A percentile compares a stretch with the other conserved stretches of the same genome.
These are phyloP conservation scores for Tricholoma furcatifolium DNA, from an alignment of 768 basidiomycete genomes.

Conservation along the genomic window DNA sequence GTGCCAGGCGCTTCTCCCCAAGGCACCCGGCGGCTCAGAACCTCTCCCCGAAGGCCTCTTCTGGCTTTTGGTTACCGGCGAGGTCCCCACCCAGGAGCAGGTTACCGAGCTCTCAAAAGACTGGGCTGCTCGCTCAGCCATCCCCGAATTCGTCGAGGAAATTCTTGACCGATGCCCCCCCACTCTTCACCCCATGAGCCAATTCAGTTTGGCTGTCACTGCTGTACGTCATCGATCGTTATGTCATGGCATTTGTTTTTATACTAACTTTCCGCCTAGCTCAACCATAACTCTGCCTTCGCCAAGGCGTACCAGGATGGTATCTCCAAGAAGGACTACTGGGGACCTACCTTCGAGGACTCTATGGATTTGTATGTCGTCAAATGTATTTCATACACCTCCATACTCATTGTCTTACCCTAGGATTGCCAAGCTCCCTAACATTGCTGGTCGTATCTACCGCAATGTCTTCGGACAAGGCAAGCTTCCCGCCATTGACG, in stretches of 20 bases:
- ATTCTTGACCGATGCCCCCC: constrained; percentile 91
- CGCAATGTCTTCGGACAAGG: constrained; percentile 86
- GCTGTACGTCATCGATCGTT: constrained; percentile 51
- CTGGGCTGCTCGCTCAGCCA: constrained; percentile 90
- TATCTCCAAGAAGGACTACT: constrained; percentile 93
- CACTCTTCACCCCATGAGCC: constrained; percentile 97
- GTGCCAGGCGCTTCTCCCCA: constrained; percentile 82
- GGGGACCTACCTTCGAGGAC: constrained; percentile 91
- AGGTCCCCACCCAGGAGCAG: constrained; percentile 90
- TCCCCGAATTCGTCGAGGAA: constrained; percentile 96
- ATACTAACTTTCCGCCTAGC: constrained; percentile 35
- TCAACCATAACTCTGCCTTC: constrained; percentile 95
- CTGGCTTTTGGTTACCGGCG: constrained; percentile 94
- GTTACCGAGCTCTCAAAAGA: constrained; percentile 84
- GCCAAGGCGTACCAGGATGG: constrained; percentile 94
- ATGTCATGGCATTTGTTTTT: not conserved
- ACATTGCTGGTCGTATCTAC: constrained; percentile 92
- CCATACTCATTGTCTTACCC: constrained; percentile 6
- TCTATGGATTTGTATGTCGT: constrained; percentile 73
- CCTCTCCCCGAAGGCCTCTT: constrained; percentile 93
- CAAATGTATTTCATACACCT: constrained; percentile 3
- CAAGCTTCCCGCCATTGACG: constrained; percentile 85
- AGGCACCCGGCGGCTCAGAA: constrained; percentile 83
- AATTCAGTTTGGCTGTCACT: constrained; percentile 95
- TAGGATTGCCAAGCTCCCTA: constrained; percentile 95